Conservation (phyloP, 116 monocot species). For the Iris pallida region DNA sequence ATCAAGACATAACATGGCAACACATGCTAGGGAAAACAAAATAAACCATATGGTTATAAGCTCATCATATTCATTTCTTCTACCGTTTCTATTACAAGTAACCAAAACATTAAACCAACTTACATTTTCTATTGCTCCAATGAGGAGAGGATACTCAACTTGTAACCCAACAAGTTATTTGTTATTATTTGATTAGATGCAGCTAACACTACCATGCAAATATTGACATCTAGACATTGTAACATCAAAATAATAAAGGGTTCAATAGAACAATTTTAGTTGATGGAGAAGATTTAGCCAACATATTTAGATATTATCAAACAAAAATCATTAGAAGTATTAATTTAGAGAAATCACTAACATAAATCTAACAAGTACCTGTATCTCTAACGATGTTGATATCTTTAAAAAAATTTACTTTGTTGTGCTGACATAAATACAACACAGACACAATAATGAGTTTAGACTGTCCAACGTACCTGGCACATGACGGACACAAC, state of each 20-base stretch:
- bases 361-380: too few species aligned
- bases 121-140: constrained; percentile 44
- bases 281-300: too few species aligned
- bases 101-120: constrained; percentile 8
- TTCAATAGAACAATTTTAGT: too few species aligned
- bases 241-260: background rate
- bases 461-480: too few species aligned
- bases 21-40: constrained; percentile 12
- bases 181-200: constrained; percentile 44
- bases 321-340: too few species aligned
- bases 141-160: constrained; percentile 27
- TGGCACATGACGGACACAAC: too few species aligned
- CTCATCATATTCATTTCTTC: background rate
- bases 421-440: too few species aligned
- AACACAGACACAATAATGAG: too few species aligned
- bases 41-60: background rate
- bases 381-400: too few species aligned
- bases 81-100: background rate
- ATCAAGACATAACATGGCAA: constrained; percentile 14
- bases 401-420: too few species aligned
- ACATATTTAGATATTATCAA: too few species aligned
- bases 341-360: too few species aligned
- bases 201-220: constrained; percentile 18
- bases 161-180: constrained; percentile 25
- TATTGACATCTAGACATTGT: background rate